Evolutionary conservation across 169 alveolate genomes (phyloP), one percentile per base, ranked within the genome.

Genomic region (Plasmodium gallinaceum): DNA sequence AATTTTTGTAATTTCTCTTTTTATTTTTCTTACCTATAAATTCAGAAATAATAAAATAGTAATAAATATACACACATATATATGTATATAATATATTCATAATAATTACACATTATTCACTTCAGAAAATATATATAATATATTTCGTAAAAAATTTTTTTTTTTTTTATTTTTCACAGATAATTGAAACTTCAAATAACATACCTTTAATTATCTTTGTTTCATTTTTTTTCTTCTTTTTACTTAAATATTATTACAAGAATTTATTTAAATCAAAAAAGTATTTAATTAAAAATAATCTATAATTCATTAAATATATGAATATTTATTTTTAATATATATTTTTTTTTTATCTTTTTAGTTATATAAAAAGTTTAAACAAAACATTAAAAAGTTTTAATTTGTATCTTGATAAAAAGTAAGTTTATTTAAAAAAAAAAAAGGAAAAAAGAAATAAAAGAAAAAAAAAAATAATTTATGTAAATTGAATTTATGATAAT

Each of bases 331-430:
- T 65, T 0, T 32, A 65, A 65, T 65, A 22, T 32, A 37, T 6
- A 65, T 52, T 52, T 24, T 76, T 14, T 45, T 32, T 52, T 80
- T 24, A 52, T 42, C 32, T 26, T 57, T 52, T 42, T 71, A 80
- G 90, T 8, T 87, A 87, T 24, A 32, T 87, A 51, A 69, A 32
- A 48, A 87, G 75, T 20, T 51, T 87, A 64, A 87, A 87, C 32
- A 87, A 87, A 46, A 64, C 92, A 20, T 45, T 87, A 24, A 87
- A 87, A 57, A 74, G 64, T 0, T 87, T 87, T 58, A 87, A 87
- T 42, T 65, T 87, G 12, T 71, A 87, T 37, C 48, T 87, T 0
- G 88, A 74, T 20, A 46, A 39, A 7, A 69, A 48, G 92, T 86
- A 20, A 76, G 88, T 74, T 72, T 54, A 9, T 22, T 9, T 9